phyloP scores from a whole-genome alignment of 768 basidiomycete species.

The Paxillus ammoniavirescens region DNA sequence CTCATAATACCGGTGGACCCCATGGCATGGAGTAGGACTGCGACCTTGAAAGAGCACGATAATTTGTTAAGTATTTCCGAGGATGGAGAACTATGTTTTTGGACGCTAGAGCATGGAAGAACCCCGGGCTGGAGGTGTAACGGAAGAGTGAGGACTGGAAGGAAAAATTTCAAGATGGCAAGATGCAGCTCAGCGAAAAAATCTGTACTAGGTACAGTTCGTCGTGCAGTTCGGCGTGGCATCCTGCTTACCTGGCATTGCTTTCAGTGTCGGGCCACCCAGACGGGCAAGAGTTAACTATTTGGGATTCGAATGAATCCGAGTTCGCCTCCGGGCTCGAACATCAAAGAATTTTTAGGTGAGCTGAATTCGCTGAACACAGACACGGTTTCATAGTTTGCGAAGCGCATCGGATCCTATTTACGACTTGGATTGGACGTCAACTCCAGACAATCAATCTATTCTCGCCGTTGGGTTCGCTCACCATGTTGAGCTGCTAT shows the following conservation, averaged over 20 bases:
- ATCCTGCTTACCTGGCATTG: conserved; percentile 3
- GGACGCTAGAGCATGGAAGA: conserved; percentile 58
- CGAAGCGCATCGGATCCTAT: conserved; percentile 45
- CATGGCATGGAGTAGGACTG: conserved; percentile 71
- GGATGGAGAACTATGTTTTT: conserved; percentile 82
- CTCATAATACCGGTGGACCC: conserved; percentile 81
- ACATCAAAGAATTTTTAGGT: conserved; percentile 64
- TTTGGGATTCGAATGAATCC: conserved; percentile 95
- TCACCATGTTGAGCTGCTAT: conserved; percentile 80
- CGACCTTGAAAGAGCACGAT: conserved; percentile 56
- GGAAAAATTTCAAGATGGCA: conserved; percentile 63
- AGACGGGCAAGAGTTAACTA: conserved; percentile 78
- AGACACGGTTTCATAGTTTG: background rate
- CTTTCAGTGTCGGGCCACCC: conserved; percentile 55
- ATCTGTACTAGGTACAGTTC: conserved; percentile 73
- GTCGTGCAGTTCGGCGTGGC: background rate
- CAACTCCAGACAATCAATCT: conserved; percentile 86
- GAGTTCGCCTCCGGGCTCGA: conserved; percentile 92
- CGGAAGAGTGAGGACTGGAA: conserved; percentile 71
- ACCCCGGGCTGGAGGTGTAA: conserved; percentile 58
- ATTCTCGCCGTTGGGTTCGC: conserved; percentile 88
- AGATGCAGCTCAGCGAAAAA: conserved; percentile 91
- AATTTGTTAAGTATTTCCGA: conserved; percentile 76
- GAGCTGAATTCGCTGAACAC: conserved; percentile 12
- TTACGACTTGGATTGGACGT: conserved; percentile 89